Base-by-base conservation (phyloP, 2,329 filamentous ascomycete species). In the Trichoderma guizhouense region DNA sequence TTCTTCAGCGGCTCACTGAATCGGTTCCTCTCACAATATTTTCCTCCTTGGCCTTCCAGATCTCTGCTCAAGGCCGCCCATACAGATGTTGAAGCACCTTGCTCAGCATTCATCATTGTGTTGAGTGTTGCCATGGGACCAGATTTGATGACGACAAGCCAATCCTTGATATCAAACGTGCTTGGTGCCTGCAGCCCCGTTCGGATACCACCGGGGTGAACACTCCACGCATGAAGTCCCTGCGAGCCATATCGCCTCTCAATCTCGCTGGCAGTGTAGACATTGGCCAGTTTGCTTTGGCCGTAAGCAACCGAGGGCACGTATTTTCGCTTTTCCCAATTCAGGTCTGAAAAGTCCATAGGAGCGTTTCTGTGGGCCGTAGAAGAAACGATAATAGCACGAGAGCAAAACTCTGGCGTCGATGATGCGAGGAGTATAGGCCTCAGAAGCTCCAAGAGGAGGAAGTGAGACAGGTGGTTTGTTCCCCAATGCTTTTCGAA, bases 251-350 rank as follows among this genome's bases (percentile, higher is more conserved):
- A 88, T 0, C 81, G 81, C 1, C 86, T 81, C 36, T 88, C 86
- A 30, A 88, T 81, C 71, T 87, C 81, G 72, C 84, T 86, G 4
- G 86, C 83, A 67, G 85, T 83, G 73, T 82, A 85, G 21, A 88
- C 81, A 71, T 85, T 87, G 14, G 87, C 86, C 0, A 82, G 81
- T 74, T 89, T 89, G 64, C 81, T 79, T 73, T 86, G 83, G 0
- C 80, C 83, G 72, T 89, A 89, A 0, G 84, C 79, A 1, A 70
- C 51, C 70, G 76, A 80, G 0, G 79, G 79, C 3, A 81, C 62
- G 26, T 78, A 78, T 12, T 55, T 57, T 3, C 72, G 58, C n/a
- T 75, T 77, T 24, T 78, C 73, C 63, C 76, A 75, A 34, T 78
- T 77, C 57, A 76, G 69, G 11, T 77, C 74, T 30, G 62, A 64